Base-by-base conservation (phyloP, 805 yeast species). In the Wickerhamomyces alni region DNA sequence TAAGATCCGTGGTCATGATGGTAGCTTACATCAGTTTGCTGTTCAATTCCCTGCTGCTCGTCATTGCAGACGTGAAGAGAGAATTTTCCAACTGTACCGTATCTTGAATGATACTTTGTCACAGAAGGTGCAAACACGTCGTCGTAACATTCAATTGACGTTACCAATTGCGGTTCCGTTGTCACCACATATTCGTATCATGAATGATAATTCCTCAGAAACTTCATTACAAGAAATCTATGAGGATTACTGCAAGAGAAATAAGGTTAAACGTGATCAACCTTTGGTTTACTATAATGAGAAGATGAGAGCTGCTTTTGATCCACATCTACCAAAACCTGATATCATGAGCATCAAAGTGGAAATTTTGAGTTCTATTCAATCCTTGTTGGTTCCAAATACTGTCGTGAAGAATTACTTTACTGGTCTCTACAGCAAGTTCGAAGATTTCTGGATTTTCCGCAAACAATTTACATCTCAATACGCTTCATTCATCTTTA, bases 11-110 rank as follows among this genome's bases (percentile, higher is more conserved):
- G 98, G 98, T 11, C 87, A 87, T 51, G 97, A 93, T 60, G 98
- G 98, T 47, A 77, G 87, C 46, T 61, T 83, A 38, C 96, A 91
- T 62, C 78, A 91, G 35, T 94, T 93, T 69, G 94, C 96, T 1
- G 94, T 93, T 17, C 99, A 93, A 66, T 88, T 85, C 61, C 99
- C 99, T 7, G 95, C 98, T 13, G 96, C 96, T 11, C 80, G 99
- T 51, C 96, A 91, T 54, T 87, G 96, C 51, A 82, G 99, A 57
- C 79, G 99, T 39, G 99, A 93, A 58, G 99, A 93, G 57, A 75
- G 96, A 39, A 80, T 93, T 41, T 83, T 87, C 70, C 99, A 93
- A 59, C 64, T 93, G 47, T 89, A 88, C 70, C 75, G 96, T 48
- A 77, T 93, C 35, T 80, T 94, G 65, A 89, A 88, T 58, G 87